Evolutionary conservation across 1,284 basidiomycete species (phyloP).

Genomic region (Fomitopsis schrenkii): DNA sequence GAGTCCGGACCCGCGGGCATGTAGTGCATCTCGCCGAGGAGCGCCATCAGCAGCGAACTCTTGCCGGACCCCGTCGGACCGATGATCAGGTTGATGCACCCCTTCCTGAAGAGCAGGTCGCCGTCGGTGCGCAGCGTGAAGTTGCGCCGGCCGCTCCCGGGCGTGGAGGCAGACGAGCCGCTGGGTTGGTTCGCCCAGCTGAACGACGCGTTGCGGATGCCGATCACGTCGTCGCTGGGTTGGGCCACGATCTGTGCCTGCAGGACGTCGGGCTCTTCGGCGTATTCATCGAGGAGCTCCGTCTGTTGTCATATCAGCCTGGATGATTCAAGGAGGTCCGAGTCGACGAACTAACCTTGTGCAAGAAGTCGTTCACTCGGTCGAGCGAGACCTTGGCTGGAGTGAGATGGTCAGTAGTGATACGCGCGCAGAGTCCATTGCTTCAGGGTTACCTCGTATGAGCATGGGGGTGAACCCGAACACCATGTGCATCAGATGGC

Average conservation of each 20-base stretch:
- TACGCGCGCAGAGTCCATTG: slow-evolving; percentile 13
- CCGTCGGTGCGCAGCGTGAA: slow-evolving; percentile 47
- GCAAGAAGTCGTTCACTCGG: slow-evolving; percentile 43
- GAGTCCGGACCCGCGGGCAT: slow-evolving; percentile 46
- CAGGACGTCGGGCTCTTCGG: slow-evolving; percentile 15
- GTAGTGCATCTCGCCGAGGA: slow-evolving; percentile 65
- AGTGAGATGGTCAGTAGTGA: neutral
- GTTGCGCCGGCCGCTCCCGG: slow-evolving; percentile 25
- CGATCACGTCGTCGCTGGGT: slow-evolving; percentile 26
- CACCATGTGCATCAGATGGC: slow-evolving; percentile 27
- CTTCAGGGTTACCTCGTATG: slow-evolving; percentile 29
- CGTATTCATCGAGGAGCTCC: slow-evolving; percentile 45
- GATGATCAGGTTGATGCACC: slow-evolving; percentile 58
- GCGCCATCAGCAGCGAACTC: slow-evolving; percentile 48
- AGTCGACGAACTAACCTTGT: slow-evolving; percentile 27
- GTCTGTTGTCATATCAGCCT: slow-evolving; percentile 26
- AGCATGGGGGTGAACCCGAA: slow-evolving; percentile 29
- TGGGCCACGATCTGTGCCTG: slow-evolving; percentile 6
- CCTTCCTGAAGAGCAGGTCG: slow-evolving; percentile 54
- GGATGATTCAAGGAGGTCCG: neutral
- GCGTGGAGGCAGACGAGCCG: slow-evolving; percentile 19
- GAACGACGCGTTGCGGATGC: slow-evolving; percentile 39
- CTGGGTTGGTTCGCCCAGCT: slow-evolving; percentile 34
- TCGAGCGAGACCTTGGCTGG: slow-evolving; percentile 43
- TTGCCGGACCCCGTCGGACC: slow-evolving; percentile 58